Evolutionary conservation across 2,329 filamentous ascomycete species (phyloP).

Genomic region (Ustulina deusta): DNA sequence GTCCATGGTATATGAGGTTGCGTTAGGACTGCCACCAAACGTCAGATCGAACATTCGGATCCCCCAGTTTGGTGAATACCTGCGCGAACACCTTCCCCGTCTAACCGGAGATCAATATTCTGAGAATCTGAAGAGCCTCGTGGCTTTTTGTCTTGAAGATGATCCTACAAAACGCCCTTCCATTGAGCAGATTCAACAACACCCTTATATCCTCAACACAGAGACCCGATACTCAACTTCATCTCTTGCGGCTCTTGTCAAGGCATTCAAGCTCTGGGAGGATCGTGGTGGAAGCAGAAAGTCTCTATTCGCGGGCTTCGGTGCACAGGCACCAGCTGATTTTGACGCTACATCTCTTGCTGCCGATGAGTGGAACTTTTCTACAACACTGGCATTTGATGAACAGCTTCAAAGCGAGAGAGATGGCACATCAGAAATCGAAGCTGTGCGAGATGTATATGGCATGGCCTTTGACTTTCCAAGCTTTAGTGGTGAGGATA

Average conservation of each 20-base stretch:
- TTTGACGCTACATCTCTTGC: conserved; percentile 60
- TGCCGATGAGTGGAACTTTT: conserved; percentile 76
- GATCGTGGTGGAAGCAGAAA: conserved; percentile 76
- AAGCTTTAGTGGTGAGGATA: conserved; percentile 61
- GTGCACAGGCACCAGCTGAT: conserved; percentile 65
- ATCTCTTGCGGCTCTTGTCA: conserved; percentile 73
- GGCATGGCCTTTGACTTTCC: conserved; percentile 68
- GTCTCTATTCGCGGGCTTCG: conserved; percentile 71
- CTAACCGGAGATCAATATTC: conserved; percentile 80
- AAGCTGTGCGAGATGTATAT: conserved; percentile 72
- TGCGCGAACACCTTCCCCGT: conserved; percentile 73
- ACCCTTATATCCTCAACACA: conserved; percentile 76
- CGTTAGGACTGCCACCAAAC: conserved; percentile 80
- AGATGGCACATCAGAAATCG: conserved; percentile 58
- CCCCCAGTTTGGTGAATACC: conserved; percentile 65
- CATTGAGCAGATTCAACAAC: conserved; percentile 76
- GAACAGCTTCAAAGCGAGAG: conserved; percentile 65
- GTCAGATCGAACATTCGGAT: conserved; percentile 66
- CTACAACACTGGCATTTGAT: conserved; percentile 73
- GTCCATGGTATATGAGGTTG: conserved; percentile 83
- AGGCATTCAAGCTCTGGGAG: conserved; percentile 81
- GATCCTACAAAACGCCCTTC: conserved; percentile 76
- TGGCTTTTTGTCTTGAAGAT: conserved; percentile 78
- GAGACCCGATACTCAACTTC: conserved; percentile 72
- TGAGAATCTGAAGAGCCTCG: conserved; percentile 73